Evolutionary conservation across 495 filamentous ascomycete species (phyloP).

Genomic region (Hypoxylon cercidicola): DNA sequence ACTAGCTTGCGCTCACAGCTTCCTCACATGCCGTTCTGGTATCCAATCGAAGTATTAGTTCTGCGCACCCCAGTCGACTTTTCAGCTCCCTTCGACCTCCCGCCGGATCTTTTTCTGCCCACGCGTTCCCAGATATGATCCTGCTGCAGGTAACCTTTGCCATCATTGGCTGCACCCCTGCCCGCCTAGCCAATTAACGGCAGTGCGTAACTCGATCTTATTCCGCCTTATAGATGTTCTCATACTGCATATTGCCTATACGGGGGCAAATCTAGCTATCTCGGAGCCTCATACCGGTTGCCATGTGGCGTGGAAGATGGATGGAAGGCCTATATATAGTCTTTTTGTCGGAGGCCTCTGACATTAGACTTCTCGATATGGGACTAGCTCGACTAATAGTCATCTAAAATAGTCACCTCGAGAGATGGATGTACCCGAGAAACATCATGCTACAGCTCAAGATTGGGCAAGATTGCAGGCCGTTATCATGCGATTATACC

Average conservation of each 20-base stretch:
- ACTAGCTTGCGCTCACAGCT: conserved; percentile 6
- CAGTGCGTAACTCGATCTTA: conserved; percentile 12
- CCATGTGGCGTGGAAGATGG: conserved; percentile 21
- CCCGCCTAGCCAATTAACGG: conserved; percentile 36
- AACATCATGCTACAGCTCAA: conserved; percentile 40
- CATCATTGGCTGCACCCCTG: conserved; percentile 37
- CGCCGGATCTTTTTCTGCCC: conserved; percentile 41
- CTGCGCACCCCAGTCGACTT: conserved; percentile 35
- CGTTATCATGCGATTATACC: conserved; percentile 43
- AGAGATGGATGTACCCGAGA: conserved; percentile 29
- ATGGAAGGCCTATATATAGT: conserved; percentile 21
- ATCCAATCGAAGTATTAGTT: conserved; percentile 43
- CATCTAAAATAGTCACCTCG: conserved; percentile 29
- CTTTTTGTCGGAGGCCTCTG: conserved; percentile 36
- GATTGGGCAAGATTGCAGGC: conserved; percentile 44
- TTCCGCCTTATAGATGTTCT: conserved; percentile 37
- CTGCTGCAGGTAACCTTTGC: conserved; percentile 45
- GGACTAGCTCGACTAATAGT: conserved; percentile 14
- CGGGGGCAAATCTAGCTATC: conserved; percentile 13
- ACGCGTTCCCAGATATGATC: conserved; percentile 31
- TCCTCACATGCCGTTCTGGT: conserved; percentile 13
- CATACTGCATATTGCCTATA: conserved; percentile 14
- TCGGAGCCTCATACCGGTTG: conserved; percentile 18
- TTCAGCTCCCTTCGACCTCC: conserved; percentile 42
- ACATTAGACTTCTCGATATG: conserved; percentile 13